Evolutionary conservation across 2,329 filamentous ascomycete species (phyloP), one percentile per base, ranked within the genome.

Genomic region (Ceratocystis cubensis): DNA sequence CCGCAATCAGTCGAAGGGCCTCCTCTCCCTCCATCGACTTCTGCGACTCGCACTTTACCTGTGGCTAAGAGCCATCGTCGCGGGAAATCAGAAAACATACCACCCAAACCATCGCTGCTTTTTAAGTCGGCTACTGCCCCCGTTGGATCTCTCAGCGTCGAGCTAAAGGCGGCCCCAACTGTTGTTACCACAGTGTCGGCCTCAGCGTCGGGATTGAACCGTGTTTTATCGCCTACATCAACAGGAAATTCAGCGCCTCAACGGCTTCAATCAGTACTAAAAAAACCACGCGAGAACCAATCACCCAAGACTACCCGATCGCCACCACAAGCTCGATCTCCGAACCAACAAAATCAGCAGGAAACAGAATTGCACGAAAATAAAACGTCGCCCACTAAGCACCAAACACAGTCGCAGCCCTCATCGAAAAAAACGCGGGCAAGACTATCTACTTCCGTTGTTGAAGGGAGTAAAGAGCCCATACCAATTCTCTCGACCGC

Each of bases 1-100:
- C 67, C 75, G 74, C 69, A 75, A 74, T 44, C 73, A 73, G 68
- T 73, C 25, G 22, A 28, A 50, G 25, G 25, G 2, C 13, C 25
- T 30, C 48, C 61, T 33, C 41, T 75, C 69, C 76, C 75, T 46
- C 76, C 75, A 20, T 76, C 77, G 68, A 76, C 77, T 69, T 73
- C 77, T 69, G 76, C 76, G 71, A 75, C 76, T 70, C 71, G 70
- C 48, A 62, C 62, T 41, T 64, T 66, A 25, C 33, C 48, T 71
- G 68, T 70, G 71, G 73, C 71, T 68, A 69, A 70, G 65, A 69
- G 69, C 57, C 66, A 69, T 65, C 66, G 45, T 62, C 57, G 65
- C 65, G 50, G 65, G 50, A 64, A 65, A 20, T 67, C 66, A 17
- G 66, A 67, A 33, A 67, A 67, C 44, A 63, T 65, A n/a, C 66